Evolutionary conservation across 192 early-diverging fungal genomes (phyloP).

Genomic region (Kickxella alabastrina): DNA sequence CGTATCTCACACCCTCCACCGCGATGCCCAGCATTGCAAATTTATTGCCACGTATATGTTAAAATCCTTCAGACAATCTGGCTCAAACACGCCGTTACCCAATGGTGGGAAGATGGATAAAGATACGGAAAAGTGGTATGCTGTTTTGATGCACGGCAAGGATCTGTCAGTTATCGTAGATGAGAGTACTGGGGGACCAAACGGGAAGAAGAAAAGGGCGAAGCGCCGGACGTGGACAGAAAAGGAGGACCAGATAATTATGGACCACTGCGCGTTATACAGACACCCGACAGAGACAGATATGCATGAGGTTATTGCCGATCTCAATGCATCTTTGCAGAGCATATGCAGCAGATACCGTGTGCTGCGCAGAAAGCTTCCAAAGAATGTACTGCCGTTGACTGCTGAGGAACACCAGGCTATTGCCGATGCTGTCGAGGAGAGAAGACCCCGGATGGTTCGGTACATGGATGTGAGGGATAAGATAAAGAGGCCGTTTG

Average conservation of each 20-base stretch:
- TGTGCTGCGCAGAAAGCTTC: neutral
- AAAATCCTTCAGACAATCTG: too few species aligned
- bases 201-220: neutral
- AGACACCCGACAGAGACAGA: neutral
- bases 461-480: conserved; percentile 16
- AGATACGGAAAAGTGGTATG: neutral
- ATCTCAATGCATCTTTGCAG: neutral
- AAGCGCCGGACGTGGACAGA: neutral
- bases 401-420: neutral
- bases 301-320: neutral
- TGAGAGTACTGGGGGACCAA: too few species aligned
- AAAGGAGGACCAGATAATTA: neutral
- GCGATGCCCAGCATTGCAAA: conserved; percentile 9
- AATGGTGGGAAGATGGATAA: neutral
- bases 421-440: conserved; percentile 3
- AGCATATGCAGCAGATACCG: neutral
- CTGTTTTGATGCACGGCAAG: neutral
- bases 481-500: neutral
- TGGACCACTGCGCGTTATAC: conserved; percentile 2
- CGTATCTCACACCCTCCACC: neutral
- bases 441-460: neutral
- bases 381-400: neutral
- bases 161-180: neutral
- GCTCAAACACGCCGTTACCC: neutral
- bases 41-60: conserved; percentile 6